These are phyloP conservation scores for Mucor mucedo DNA, from an alignment of 371 early-diverging fungal genomes.

Conservation along the genomic window DNA sequence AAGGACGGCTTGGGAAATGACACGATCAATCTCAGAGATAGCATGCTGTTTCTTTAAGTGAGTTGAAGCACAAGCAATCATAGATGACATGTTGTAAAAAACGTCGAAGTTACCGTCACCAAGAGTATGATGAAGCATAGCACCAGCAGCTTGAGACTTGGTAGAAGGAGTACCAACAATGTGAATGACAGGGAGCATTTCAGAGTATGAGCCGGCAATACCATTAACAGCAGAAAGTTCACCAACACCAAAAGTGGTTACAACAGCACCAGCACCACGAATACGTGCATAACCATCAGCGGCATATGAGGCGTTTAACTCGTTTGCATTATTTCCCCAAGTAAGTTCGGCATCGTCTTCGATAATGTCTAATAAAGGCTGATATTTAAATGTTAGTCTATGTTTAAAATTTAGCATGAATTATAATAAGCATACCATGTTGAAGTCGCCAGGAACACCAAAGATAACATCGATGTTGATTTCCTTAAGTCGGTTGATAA, in stretches of 20 bases:
- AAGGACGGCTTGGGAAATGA: conserved; percentile 30
- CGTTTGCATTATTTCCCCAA: conserved; percentile 52
- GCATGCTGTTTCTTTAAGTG: conserved; percentile 39
- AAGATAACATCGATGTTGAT: conserved; percentile 47
- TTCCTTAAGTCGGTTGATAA: conserved; percentile 51
- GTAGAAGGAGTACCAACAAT: conserved; percentile 60
- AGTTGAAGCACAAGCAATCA: conserved; percentile 48
- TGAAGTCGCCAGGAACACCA: conserved; percentile 57
- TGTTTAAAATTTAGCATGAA: neutral
- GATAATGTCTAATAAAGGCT: conserved; percentile 36
- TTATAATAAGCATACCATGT: conserved; percentile 33
- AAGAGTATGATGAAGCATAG: conserved; percentile 58
- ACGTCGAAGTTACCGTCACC: conserved; percentile 60
- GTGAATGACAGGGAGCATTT: conserved; percentile 62
- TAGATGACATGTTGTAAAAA: conserved; percentile 46
- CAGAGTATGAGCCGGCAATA: conserved; percentile 58
- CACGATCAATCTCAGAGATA: conserved; percentile 49
- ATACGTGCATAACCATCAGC: conserved; percentile 63
- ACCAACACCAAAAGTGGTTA: conserved; percentile 66
- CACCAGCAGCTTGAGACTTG: conserved; percentile 46
- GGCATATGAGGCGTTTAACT: conserved; percentile 56
- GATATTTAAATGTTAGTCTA: conserved; percentile 2
- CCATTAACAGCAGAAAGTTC: conserved; percentile 58
- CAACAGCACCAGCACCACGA: conserved; percentile 42
- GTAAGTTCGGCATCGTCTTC: conserved; percentile 43